Base-by-base conservation (phyloP, 495 filamentous ascomycete genomes). In the Podospora anserina region DNA sequence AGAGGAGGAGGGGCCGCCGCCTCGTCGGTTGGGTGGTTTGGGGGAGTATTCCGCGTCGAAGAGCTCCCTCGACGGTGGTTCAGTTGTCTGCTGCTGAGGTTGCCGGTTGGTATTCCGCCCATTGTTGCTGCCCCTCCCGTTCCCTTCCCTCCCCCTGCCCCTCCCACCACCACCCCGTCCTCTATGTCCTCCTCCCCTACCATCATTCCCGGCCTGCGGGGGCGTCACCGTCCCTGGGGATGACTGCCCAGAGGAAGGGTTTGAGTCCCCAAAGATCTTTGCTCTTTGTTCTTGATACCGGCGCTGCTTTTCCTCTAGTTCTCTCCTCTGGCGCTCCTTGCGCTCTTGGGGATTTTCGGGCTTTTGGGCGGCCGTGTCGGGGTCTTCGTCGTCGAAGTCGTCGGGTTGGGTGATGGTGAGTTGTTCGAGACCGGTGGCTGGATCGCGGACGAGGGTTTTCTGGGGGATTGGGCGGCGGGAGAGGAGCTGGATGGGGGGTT, bases 241-340 rank as follows among this genome's bases (percentile, higher is more conserved):
- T 28, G 80, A 78, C 39, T 78, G 74, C 0, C 80, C 77, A 2
- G 82, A 81, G 3, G 80, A 79, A 2, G 88, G 86, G 56, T 84
- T 84, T 7, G 88, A 86, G 19, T 82, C 82, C 26, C 92, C 92
- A 77, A 97, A 93, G n/a, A 96, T 85, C 75, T 89, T 87, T 72
- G 93, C 90, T 15, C 93, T 84, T 2, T 85, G 91, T 79, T 96
- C 93, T 64, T 94, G 89, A 75, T 97, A 97, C 61, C 89, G 91
- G 61, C 88, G 88, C 80, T 94, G 89, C 82, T 93, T 96, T 78
- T 96, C 93, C 72, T 96, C 93, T 4, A 86, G 83, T 70, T 96
- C 92, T 63, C 85, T 83, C 78, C 91, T 84, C 49, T 92, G 88
- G 69, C 89, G 88, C 15, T 87, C 82, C 65, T 89, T 85, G 39